phyloP scores from a whole-genome alignment of 2,329 filamentous ascomycete species.

The Xylariaceae sp. region DNA sequence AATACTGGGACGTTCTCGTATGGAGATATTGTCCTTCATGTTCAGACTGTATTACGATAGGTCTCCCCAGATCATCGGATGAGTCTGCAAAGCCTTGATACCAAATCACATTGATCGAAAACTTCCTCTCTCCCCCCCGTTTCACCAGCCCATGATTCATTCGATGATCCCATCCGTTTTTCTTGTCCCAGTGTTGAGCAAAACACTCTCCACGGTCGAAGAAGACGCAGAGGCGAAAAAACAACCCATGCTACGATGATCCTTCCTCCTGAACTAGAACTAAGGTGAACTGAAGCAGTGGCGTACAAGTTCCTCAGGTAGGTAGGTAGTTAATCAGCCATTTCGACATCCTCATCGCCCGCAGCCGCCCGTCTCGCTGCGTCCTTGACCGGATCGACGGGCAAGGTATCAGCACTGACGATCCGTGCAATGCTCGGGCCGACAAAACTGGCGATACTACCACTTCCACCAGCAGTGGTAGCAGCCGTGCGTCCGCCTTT shows the following conservation, averaged over 20 bases:
- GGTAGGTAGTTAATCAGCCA: constrained; percentile 46
- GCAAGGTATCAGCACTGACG: constrained; percentile 29
- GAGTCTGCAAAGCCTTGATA: not conserved
- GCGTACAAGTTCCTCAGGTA: not conserved
- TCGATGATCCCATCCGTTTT: too few relatives aligned
- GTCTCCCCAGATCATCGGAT: not conserved
- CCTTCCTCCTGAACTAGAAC: too few relatives aligned
- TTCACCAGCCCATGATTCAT: too few relatives aligned
- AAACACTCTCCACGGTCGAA: too few relatives aligned
- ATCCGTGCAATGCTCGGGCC: constrained; percentile 20
- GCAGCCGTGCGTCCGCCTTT: constrained; percentile 25
- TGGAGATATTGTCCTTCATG: too few relatives aligned
- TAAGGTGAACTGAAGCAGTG: too few relatives aligned
- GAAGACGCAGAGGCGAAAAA: too few relatives aligned
- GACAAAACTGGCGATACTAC: constrained; percentile 25
- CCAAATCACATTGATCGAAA: not conserved
- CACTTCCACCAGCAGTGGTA: constrained; percentile 2
- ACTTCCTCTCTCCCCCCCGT: too few relatives aligned
- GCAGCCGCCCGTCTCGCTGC: constrained; percentile 47
- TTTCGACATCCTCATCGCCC: constrained; percentile 48
- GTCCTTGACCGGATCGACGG: constrained; percentile 43
- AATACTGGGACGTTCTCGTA: too few relatives aligned
- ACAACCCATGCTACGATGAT: too few relatives aligned
- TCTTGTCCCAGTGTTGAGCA: too few relatives aligned
- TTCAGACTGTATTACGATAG: not conserved